phyloP scores from a whole-genome alignment of 805 yeast species.

The Kuraishia borneana region DNA sequence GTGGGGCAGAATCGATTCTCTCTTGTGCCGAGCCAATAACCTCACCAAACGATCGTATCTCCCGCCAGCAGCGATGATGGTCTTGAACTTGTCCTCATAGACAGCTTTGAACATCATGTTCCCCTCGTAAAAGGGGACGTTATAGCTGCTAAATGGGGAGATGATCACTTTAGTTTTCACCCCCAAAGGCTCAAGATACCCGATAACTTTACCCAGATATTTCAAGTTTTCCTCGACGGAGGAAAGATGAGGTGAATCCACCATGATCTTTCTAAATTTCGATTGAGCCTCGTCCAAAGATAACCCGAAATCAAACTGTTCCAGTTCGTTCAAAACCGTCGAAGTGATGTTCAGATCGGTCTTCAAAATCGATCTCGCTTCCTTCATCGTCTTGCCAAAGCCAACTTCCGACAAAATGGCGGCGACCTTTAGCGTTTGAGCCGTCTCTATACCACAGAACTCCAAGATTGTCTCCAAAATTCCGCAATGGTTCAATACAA shows the following conservation, averaged over 20 bases:
- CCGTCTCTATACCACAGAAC: constrained; percentile 71
- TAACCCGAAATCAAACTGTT: constrained; percentile 65
- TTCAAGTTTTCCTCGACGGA: constrained; percentile 52
- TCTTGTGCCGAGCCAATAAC: constrained; percentile 43
- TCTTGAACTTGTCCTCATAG: constrained; percentile 41
- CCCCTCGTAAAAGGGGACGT: constrained; percentile 63
- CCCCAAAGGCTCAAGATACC: constrained; percentile 45
- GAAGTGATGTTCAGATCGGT: constrained; percentile 67
- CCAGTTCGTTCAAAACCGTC: constrained; percentile 73
- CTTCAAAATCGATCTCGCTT: constrained; percentile 35
- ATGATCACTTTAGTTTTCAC: constrained; percentile 46
- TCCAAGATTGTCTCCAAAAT: constrained; percentile 67
- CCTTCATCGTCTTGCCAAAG: constrained; percentile 51
- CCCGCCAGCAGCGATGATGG: constrained; percentile 83
- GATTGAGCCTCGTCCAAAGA: constrained; percentile 55
- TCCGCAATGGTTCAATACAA: constrained; percentile 73
- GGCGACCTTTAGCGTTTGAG: constrained; percentile 60
- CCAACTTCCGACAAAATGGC: constrained; percentile 71
- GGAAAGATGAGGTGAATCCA: constrained; percentile 54
- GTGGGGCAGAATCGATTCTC: constrained; percentile 23
- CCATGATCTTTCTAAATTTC: constrained; percentile 58
- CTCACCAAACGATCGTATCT: constrained; percentile 71
- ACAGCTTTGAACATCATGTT: constrained; percentile 88
- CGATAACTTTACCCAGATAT: constrained; percentile 50
- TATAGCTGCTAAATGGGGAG: constrained; percentile 79